Base-by-base conservation (phyloP, 805 yeast species). In the Zygosaccharomyces gambellarensis region DNA sequence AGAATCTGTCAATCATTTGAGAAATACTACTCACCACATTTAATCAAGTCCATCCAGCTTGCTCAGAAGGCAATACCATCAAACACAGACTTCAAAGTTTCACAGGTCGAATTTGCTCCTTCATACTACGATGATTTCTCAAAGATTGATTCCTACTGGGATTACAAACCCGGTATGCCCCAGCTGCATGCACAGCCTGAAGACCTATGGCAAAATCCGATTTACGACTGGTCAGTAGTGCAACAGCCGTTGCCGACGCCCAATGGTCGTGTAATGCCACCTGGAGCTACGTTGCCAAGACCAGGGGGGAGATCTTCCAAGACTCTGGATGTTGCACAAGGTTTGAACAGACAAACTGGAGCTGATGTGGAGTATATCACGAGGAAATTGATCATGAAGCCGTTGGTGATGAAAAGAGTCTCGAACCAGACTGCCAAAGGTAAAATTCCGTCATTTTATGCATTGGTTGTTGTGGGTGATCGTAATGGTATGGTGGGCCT, bases 361-460 rank as follows among this genome's bases (percentile, higher is more conserved):
- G 77, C 83, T 54, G 78, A 80, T 56, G 79, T 77, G 48, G 67
- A 73, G 36, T 87, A 82, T 65, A 80, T 87, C 57, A 73, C 75
- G 50, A 59, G 54, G 46, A 76, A 74, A 46, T 75, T 88, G 52
- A 75, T 76, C 48, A 81, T 81, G 58, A 81, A 84, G 63, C 86
- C 88, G 2, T 67, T 87, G 53, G 76, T 85, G 36, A 73, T 82
- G 73, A 90, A 88, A 70, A 75, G 87, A 45, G 98, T 92, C 23
- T 82, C 90, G 48, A 88, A 89, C 65, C 95, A 89, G 76, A 92
- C 97, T 2, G 82, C 89, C 36, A 87, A 88, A 74, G 97, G 97
- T 67, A 90, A 89, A 66, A 87, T 87, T 56, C 81, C 85, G 45
- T 80, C 88, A 36, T 84, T 81, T 67, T 92, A 87, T 69, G 85